Evolutionary conservation across 2,329 filamentous ascomycete species (phyloP).

Genomic region (Penicillium sclerotiorum): DNA sequence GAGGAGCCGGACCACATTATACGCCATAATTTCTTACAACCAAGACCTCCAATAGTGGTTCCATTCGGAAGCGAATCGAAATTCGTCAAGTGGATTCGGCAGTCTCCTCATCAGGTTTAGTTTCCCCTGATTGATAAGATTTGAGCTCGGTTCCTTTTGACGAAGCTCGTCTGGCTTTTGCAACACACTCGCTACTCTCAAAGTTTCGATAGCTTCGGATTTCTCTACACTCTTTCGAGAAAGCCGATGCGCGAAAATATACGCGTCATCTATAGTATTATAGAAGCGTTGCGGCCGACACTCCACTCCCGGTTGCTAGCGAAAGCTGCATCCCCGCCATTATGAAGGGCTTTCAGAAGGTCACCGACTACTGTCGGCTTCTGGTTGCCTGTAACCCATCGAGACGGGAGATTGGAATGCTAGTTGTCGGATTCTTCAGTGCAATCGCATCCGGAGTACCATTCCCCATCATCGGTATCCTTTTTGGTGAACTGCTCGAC

Average conservation of each 20-base stretch:
- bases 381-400: constrained; percentile 43
- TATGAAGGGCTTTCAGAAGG: constrained; percentile 35
- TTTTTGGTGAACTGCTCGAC: constrained; percentile 45
- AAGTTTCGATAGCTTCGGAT: not conserved
- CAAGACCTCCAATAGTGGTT: not conserved
- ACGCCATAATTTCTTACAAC: not conserved
- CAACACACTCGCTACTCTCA: constrained; percentile 3
- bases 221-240: constrained; percentile 2
- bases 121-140: constrained; percentile 10
- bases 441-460: constrained; percentile 44
- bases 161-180: constrained; percentile 9
- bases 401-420: constrained; percentile 29
- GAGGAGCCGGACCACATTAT: not conserved
- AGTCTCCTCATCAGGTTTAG: constrained; percentile 3
- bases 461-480: constrained; percentile 43
- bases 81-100: constrained; percentile 3
- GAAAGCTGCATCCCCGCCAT: not conserved
- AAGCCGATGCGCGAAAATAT: not conserved
- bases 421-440: constrained; percentile 29
- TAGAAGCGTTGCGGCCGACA: not conserved
- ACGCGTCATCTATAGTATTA: not conserved
- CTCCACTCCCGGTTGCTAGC: not conserved
- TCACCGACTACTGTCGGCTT: constrained; percentile 39
- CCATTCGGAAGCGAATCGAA: not conserved
- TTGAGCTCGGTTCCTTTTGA: not conserved